Conservation (phyloP, 1,139 yeast species). For the Debaryomyces sp. region DNA sequence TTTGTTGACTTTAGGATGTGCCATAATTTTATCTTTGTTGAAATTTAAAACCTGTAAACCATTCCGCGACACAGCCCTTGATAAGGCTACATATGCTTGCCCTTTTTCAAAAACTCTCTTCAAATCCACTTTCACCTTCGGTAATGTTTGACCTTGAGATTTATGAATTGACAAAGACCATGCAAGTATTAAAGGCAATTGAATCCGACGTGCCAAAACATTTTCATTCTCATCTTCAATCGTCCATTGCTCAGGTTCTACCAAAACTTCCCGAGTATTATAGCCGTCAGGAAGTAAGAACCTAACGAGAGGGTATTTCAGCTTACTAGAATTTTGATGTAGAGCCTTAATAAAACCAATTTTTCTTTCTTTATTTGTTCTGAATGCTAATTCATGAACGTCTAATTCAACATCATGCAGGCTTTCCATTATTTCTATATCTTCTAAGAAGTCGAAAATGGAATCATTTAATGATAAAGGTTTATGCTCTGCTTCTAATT, state of each 20-base stretch:
- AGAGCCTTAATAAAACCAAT: conserved; percentile 20
- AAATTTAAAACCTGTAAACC: conserved; percentile 82
- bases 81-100: conserved; percentile 91
- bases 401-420: conserved; percentile 5
- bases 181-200: conserved; percentile 84
- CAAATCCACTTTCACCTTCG: conserved; percentile 80
- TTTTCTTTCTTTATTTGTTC: conserved; percentile 22
- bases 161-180: conserved; percentile 97
- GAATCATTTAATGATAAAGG: conserved; percentile 22
- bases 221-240: conserved; percentile 41
- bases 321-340: conserved; percentile 24
- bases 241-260: conserved; percentile 48
- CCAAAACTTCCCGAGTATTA: conserved; percentile 63
- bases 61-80: conserved; percentile 78
- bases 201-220: conserved; percentile 41
- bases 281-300: conserved; percentile 69
- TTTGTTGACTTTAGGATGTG: conserved; percentile 62
- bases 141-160: conserved; percentile 93
- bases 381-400: conserved; percentile 14
- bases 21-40: conserved; percentile 54
- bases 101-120: conserved; percentile 83
- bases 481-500: conserved; percentile 8
- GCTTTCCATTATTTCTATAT: conserved; percentile 18
- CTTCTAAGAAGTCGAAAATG: conserved; percentile 24
- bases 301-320: conserved; percentile 71